Conservation (phyloP, 179 eudicot species). For the Corrigiola litoralis region DNA sequence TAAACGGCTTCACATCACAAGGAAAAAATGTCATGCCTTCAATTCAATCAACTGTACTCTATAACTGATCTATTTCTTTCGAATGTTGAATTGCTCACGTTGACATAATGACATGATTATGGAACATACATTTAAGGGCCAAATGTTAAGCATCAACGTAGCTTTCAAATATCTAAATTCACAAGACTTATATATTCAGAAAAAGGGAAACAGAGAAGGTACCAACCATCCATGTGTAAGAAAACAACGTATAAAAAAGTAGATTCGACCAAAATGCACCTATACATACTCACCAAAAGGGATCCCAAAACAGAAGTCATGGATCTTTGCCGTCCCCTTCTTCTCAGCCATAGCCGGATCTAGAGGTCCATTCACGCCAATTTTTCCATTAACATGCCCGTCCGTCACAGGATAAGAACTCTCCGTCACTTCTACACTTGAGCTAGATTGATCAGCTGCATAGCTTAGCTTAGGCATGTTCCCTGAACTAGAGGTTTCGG, state of each 20-base stretch:
- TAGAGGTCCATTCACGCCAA: conserved; percentile 37
- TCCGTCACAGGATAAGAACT: conserved; percentile 26
- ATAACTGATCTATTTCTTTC: not conserved
- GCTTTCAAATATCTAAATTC: too few relatives aligned
- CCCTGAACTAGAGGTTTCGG: conserved; percentile 35
- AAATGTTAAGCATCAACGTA: not conserved
- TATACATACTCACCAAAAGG: conserved; percentile 85
- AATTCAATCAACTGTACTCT: not conserved
- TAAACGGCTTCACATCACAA: not conserved
- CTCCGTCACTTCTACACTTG: conserved; percentile 28
- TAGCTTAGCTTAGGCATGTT: conserved; percentile 37
- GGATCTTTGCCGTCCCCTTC: conserved; percentile 64
- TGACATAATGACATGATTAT: too few relatives aligned
- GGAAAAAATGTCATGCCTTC: not conserved
- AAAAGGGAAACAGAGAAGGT: not conserved
- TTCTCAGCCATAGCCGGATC: conserved; percentile 29
- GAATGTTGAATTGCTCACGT: not conserved
- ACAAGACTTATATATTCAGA: too few relatives aligned
- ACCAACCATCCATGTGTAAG: too few relatives aligned
- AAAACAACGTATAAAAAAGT: too few relatives aligned
- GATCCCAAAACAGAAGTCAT: conserved; percentile 80
- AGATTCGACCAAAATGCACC: too few relatives aligned
- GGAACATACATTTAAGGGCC: not conserved
- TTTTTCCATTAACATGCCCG: conserved; percentile 30
- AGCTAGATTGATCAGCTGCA: conserved; percentile 34